Conservation (phyloP, 306 rosid species). For the Glycine soja region DNA sequence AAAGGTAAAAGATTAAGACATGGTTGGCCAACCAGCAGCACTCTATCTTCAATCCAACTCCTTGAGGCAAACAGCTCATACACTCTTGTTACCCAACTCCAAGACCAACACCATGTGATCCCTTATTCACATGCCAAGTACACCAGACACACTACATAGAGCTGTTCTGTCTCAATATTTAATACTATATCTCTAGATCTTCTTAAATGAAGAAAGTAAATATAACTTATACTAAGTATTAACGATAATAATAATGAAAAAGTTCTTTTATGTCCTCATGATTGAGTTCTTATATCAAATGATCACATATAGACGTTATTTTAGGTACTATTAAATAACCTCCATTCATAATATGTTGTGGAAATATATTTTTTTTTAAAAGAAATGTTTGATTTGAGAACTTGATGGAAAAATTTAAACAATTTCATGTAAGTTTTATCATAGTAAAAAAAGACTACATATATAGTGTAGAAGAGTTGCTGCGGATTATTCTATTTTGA, state of each 20-base stretch:
- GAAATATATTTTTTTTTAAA: background rate
- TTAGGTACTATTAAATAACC: background rate
- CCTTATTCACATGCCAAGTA: conserved; percentile 5
- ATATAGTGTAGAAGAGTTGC: too few relatives aligned
- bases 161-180: background rate
- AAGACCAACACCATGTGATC: conserved; percentile 36
- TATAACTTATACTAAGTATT: background rate
- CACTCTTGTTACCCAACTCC: conserved; percentile 39
- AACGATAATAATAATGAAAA: background rate
- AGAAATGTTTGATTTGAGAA: background rate
- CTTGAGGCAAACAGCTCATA: conserved; percentile 32
- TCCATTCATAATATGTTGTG: background rate
- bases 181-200: background rate
- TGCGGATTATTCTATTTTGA: too few relatives aligned
- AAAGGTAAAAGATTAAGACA: background rate
- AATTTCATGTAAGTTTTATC: too few relatives aligned
- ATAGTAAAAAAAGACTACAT: too few relatives aligned
- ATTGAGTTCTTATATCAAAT: background rate
- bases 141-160: background rate
- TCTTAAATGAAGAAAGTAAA: background rate
- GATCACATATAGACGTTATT: background rate
- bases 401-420: background rate
- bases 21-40: background rate
- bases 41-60: conserved; percentile 1
- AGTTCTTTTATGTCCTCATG: background rate